Conservation (phyloP, 805 yeast genomes). For the Yamadazyma takamatsuzukensis region DNA sequence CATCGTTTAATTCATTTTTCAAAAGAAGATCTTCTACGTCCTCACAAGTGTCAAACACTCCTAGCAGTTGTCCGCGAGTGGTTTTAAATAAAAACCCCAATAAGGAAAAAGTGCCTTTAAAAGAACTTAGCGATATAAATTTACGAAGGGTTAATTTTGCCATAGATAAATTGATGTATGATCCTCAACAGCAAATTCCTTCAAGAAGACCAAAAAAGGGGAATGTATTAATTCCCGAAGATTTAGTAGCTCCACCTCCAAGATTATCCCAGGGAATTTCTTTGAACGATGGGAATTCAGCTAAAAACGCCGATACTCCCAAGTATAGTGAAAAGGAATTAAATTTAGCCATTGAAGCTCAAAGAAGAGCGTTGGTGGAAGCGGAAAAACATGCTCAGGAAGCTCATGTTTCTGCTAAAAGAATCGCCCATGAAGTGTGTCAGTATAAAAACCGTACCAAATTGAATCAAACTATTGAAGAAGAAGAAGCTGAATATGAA, state of each 20-base stretch:
- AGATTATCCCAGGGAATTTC: constrained; percentile 68
- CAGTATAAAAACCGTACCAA: constrained; percentile 29
- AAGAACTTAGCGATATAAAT: constrained; percentile 25
- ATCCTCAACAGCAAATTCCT: constrained; percentile 72
- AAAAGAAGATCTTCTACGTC: constrained; percentile 14
- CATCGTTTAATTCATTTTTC: constrained; percentile 13
- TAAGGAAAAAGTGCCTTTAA: constrained; percentile 23
- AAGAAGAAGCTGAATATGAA: constrained; percentile 2
- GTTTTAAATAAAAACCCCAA: constrained; percentile 45
- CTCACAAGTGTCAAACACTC: constrained; percentile 5
- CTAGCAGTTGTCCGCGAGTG: constrained; percentile 20
- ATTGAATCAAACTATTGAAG: constrained; percentile 7
- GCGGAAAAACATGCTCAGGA: constrained; percentile 72
- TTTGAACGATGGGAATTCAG: constrained; percentile 24
- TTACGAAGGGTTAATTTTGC: constrained; percentile 75
- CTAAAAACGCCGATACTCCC: constrained; percentile 22
- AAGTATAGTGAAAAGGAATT: constrained; percentile 46
- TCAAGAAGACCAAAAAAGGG: constrained; percentile 53
- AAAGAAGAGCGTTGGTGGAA: constrained; percentile 50
- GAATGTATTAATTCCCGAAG: constrained; percentile 58
- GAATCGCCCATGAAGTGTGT: constrained; percentile 64
- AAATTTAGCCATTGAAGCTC: constrained; percentile 56
- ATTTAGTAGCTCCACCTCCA: constrained; percentile 58
- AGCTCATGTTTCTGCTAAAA: constrained; percentile 68
- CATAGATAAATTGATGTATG: constrained; percentile 63